Evolutionary conservation across 768 basidiomycete species (phyloP), one percentile per base, ranked within the genome.

Genomic region (Boletus huronensis): DNA sequence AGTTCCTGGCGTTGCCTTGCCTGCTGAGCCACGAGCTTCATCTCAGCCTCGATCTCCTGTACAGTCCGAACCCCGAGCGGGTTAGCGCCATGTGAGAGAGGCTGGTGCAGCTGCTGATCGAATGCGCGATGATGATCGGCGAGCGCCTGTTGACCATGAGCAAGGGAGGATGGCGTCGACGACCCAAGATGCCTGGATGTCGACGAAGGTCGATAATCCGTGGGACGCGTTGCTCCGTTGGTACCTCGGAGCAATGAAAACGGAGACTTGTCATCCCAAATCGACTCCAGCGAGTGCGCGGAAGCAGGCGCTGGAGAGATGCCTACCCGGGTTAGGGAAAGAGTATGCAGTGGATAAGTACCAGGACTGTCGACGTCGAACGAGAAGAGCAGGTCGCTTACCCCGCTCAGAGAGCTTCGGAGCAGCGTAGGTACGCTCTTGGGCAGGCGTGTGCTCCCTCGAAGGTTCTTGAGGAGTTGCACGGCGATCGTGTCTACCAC

Each of bases 11-110:
- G 59, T 58, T 70, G 60, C 26, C 74, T 69, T 10, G 70, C 67
- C 55, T 81, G 77, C 49, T 81, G 77, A 28, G 82, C 82, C 23
- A 77, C 79, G 7, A 79, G 78, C n/a, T 79, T 78, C 88, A 92
- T 90, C 69, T 93, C 91, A 3, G 84, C 81, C 64, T 93, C 91
- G 54, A 93, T 85, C 59, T 93, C 91, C 59, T 89, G 84, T 26
- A 93, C 66, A 0, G 89, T 91, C 19, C 83, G 82, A 10, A 78
- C 75, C 34, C 77, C 77, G 6, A 63, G 65, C 39, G 75, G 75
- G 50, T 59, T 62, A 31, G 61, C 26, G 43, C 67, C 72, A 54
- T 70, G 75, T 16, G 73, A 66, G 51, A 66, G 62, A 7, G 65
- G 57, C 53, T 71, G 74, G 19, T 76, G 78, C 42, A 49, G 31